Evolutionary conservation across 2,329 filamentous ascomycete species (phyloP).

Genomic region (Bisporella sp.): DNA sequence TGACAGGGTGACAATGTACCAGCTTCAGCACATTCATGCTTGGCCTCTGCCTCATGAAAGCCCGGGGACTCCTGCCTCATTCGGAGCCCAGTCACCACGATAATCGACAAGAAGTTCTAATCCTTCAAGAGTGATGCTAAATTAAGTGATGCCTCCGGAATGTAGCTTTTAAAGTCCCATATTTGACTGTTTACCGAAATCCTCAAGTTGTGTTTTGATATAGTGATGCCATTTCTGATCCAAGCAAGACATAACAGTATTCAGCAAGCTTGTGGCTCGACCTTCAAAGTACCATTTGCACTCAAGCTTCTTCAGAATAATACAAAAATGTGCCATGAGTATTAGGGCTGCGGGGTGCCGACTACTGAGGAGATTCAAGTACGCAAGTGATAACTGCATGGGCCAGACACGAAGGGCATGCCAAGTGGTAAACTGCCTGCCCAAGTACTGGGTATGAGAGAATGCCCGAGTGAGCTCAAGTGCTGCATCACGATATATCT

Average conservation of each 20-base stretch:
- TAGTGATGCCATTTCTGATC: background rate
- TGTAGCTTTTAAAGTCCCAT: too few species aligned
- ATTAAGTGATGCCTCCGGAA: too few species aligned
- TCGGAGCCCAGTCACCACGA: too few species aligned
- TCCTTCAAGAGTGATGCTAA: too few species aligned
- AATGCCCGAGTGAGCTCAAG: constrained; percentile 11
- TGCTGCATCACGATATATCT: constrained; percentile 8
- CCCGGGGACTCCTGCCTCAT: too few species aligned
- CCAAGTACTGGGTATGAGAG: constrained; percentile 1
- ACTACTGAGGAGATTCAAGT: constrained; percentile 7
- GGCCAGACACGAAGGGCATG: constrained; percentile 15
- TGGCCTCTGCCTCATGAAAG: too few species aligned
- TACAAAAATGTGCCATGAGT: constrained; percentile 17
- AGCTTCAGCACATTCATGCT: too few species aligned
- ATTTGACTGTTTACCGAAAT: too few species aligned
- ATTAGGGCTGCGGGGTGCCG: constrained; percentile 13
- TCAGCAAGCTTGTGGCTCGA: background rate
- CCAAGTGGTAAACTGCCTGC: constrained; percentile 11
- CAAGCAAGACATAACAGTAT: background rate
- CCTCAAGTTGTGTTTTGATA: background rate
- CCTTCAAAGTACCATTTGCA: constrained; percentile 14
- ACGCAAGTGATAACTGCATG: constrained; percentile 9
- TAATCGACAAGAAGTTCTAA: too few species aligned
- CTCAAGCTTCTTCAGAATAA: constrained; percentile 14
- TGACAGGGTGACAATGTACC: too few species aligned